Percentiles rank a stretch among this genome's conserved stretches.
phyloP scores from a whole-genome alignment of 108 stramenopile genomes.

The Aurantiochytrium sp. region DNA sequence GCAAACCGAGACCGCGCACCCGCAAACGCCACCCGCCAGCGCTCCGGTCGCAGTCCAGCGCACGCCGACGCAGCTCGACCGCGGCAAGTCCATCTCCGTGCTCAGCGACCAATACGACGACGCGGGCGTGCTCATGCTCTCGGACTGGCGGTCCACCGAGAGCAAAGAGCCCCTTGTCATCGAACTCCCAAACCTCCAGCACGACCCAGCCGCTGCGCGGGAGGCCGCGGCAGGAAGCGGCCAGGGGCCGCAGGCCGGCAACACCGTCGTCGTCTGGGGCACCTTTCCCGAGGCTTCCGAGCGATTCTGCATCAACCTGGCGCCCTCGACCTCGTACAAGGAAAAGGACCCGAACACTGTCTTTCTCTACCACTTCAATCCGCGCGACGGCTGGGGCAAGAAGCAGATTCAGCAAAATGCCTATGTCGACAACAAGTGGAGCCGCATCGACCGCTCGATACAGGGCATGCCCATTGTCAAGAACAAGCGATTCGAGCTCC shows the following conservation, averaged over 20 bases:
- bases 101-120: background rate
- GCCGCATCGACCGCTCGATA: background rate
- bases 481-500: conserved; percentile 8
- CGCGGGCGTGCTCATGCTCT: background rate
- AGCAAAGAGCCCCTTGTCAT: background rate
- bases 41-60: too few relatives aligned
- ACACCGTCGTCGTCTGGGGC: conserved; percentile 5
- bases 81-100: background rate
- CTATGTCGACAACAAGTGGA: background rate
- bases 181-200: conserved; percentile 6
- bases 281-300: background rate
- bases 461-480: background rate
- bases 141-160: conserved; percentile 15
- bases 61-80: background rate
- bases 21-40: background rate
- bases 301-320: background rate
- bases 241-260: background rate
- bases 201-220: background rate
- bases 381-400: conserved; percentile 30
- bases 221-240: background rate
- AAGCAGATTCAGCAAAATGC: background rate
- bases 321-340: background rate
- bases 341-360: background rate
- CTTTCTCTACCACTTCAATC: conserved; percentile 8
- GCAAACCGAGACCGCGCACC: background rate